Evolutionary conservation across 257 asterid species (phyloP), one percentile per base, ranked within the genome.

Genomic region (Cinchona pubescens): DNA sequence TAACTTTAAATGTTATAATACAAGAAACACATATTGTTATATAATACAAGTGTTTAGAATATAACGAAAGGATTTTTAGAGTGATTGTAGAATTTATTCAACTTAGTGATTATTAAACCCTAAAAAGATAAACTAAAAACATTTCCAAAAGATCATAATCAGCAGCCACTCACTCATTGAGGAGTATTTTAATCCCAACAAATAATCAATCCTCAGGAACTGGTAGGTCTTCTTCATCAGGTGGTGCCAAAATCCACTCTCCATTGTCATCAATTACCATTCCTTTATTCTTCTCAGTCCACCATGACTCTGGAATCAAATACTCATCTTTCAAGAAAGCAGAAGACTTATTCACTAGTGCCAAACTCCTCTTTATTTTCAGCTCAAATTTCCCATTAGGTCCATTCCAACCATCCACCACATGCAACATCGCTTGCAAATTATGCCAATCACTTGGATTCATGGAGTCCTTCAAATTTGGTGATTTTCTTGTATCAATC

Each of bases 221-320:
- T 11, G 97, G 97, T 30, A 77, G 79, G 83, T 94, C 94, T 75
- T 92, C 97, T 37, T 86, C 91, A 0, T 76, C 55, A 14, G 91
- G 88, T 35, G 92, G 81, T 11, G 83, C 85, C 87, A 90, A 67
- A 83, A 83, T 38, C 98, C 97, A 92, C 14, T 90, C 96, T 11
- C 92, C 96, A 40, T 79, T 70, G 23, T 80, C 87, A 64, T 81
- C 91, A 12, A 56, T 71, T 48, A 86, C 79, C 84, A 94, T 15
- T 56, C 98, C 97, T 76, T 77, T 91, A 37, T 94, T 94, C 92
- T 88, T 94, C 89, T 94, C 98, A 53, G 89, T 38, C 96, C 98
- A 94, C 98, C 97, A 94, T 1, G 94, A 87, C 10, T 87, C 92
- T 0, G 97, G 98, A 80, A 90, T 78, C 88, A 94, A 48, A 62